Base-by-base conservation (phyloP, 2,329 filamentous ascomycete species). In the Stenocarpella maydis region DNA sequence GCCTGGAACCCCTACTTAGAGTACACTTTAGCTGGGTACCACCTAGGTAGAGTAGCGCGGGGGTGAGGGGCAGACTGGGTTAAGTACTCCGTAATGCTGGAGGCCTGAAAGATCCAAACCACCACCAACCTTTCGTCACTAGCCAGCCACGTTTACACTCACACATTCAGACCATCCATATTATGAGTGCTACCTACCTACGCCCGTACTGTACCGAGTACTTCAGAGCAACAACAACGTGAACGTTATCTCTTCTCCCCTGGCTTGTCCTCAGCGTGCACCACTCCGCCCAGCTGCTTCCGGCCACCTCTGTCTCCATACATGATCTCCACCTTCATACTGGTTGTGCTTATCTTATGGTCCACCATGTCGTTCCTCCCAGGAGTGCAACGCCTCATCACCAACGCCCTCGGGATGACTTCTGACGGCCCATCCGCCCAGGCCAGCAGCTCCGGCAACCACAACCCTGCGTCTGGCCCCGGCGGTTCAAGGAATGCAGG, bases 321-420 rank as follows among this genome's bases (percentile, higher is more conserved):
- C 47, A 68, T 53, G 41, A n/a, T 69, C 50, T 34, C 15, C 28
- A 47, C 43, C 4, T 28, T 65, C 37, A n/a, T 68, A 17, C 53
- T 68, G 37, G 17, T 50, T 24, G 21, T 54, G 26, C 52, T 69
- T 24, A n/a, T 58, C 26, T 28, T 67, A 7, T 55, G 26, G 50
- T n/a, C 64, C 37, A 10, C 28, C 55, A 71, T 71, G 70, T 71
- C 70, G 15, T 65, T 64, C 24, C 37, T 65, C 34, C 63, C 63
- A 28, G 21, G 31, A n/a, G 17, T 69, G 37, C 63, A 43, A 34
- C 26, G 15, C 43, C 26, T 64, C 21, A 15, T 67, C 24, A 61
- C 34, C 50, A 47, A 49, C 14, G 24, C 47, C 34, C 12, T 69
- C 3, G 61, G 67, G 2, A 9, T 47, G 24, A 66, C 41, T 21